phyloP scores from a whole-genome alignment of 192 early-diverging fungal species.

The Phycomyces blakesleeanus region DNA sequence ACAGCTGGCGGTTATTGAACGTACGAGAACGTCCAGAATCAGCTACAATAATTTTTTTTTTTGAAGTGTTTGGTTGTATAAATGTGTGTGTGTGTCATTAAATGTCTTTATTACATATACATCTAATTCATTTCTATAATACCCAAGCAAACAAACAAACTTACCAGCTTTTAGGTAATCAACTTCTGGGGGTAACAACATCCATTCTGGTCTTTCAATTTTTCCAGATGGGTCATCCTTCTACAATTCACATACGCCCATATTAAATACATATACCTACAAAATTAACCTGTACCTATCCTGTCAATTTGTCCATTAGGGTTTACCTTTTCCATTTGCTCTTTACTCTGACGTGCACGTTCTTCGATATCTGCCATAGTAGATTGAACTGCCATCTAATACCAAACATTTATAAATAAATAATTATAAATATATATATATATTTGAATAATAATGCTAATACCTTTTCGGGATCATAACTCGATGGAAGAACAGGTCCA shows the following conservation, averaged over 20 bases:
- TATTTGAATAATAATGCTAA: too few relatives aligned
- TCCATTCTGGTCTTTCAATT: slow-evolving; percentile 33
- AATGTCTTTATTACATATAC: background rate
- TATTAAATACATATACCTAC: too few relatives aligned
- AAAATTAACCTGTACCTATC: background rate
- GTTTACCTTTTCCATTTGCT: slow-evolving; percentile 24
- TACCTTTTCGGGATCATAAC: slow-evolving; percentile 17
- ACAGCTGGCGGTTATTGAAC: slow-evolving; percentile 19
- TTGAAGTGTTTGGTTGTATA: background rate
- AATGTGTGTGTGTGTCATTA: background rate
- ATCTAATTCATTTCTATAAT: background rate
- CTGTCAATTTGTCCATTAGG: background rate
- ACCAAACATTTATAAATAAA: background rate
- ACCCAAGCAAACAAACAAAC: too few relatives aligned
- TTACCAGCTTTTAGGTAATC: slow-evolving; percentile 31
- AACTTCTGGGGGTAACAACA: slow-evolving; percentile 32
- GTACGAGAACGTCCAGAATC: slow-evolving; percentile 15
- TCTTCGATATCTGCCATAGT: slow-evolving; percentile 33
- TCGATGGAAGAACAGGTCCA: slow-evolving; percentile 22
- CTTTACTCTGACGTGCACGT: slow-evolving; percentile 22
- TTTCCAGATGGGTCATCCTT: slow-evolving; percentile 10
- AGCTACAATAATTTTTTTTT: slow-evolving; percentile 7
- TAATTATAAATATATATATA: background rate
- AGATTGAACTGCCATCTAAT: slow-evolving; percentile 14
- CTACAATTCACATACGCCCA: too few relatives aligned